Evolutionary conservation across 2,329 filamentous ascomycete species (phyloP), one percentile per base, ranked within the genome.

Genomic region (Botrytis fragariae): DNA sequence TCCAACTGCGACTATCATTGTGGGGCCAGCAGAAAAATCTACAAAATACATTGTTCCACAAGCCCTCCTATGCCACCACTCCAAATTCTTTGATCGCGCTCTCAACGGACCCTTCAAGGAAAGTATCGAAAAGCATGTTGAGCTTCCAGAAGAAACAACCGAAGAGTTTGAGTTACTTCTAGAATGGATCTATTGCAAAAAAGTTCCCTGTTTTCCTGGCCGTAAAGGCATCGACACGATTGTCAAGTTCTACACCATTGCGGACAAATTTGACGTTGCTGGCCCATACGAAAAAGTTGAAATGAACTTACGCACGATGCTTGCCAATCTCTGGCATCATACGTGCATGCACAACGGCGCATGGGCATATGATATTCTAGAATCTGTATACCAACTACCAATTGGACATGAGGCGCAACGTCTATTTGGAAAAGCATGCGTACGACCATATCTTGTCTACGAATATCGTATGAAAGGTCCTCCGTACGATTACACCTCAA

Each of bases 401-500:
- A 18, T 7, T 16, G 51, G 14, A 16, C 51, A 32, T 57, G 6
- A n/a, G n/a, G n/a, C n/a, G n/a, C 51, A 22, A 0, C n/a, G 10
- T 32, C n/a, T 29, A 57, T 29, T 29, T 18, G 51, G 12, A 16
- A n/a, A n/a, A 14, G 51, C n/a, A 57, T 29, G 51, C n/a, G 51
- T 57, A 3, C 51, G 51, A 57, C 25, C 25, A 18, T 57, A 57
- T 57, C 51, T 57, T n/a, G n/a, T 29, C n/a, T 29, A 6, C 51
- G 51, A 57, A 32, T 29, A 10, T 29, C 12, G 32, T 29, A 32
- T 57, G 14, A 32, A 29, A 57, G 25, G 10, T 16, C 14, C n/a
- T 18, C n/a, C n/a, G 3, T n/a, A 18, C n/a, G 6, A 6, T 2
- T 5, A 16, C 25, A 1, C 14, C 10, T n/a, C 10, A 16, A 6